Evolutionary conservation across 805 yeast genomes (phyloP), one percentile per base, ranked within the genome.

Genomic region (Spathaspora sp.): DNA sequence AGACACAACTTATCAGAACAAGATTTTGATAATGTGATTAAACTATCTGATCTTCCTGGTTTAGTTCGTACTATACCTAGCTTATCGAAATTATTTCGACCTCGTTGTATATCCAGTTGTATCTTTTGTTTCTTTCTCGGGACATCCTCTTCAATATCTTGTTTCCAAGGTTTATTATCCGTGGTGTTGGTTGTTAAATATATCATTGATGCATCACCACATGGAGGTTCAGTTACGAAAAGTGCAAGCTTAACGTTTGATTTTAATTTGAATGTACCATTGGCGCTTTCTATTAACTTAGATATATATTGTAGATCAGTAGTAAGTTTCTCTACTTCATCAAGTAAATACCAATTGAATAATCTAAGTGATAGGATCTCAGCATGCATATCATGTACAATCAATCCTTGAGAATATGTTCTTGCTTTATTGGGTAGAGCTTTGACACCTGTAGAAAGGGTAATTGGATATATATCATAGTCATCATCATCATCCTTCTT

Each of bases 381-480:
- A 0, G 98, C 97, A 69, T 93, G 99, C 64, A 85, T 73, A 65
- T 93, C 98, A 61, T 93, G 98, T 0, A 93, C 71, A 8, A 90
- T 65, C 16, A 65, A 62, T 0, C 98, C 97, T 0, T 70, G 51
- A 2, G 80, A 69, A 47, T 70, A 68, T 3, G 63, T 54, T 2
- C 69, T 50, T 0, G 86, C 64, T 1, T 57, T 63, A 58, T 85
- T 81, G 0, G 97, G 92, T 17, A 79, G 59, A 0, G 89, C 79
- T 62, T 94, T 94, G 47, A 90, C 87, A 0, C 99, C 99, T 0
- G 97, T 89, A 0, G 91, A 77, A 3, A 89, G 44, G 0, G 83
- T 65, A 2, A 89, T 59, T 1, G 80, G 70, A 5, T 63, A 52
- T 1, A 75, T 32, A 3, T 57, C 55, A 16, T n/a, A 35, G 35